Evolutionary conservation across 371 early-diverging fungal genomes (phyloP).

Genomic region (Lichtheimia ornata): DNA sequence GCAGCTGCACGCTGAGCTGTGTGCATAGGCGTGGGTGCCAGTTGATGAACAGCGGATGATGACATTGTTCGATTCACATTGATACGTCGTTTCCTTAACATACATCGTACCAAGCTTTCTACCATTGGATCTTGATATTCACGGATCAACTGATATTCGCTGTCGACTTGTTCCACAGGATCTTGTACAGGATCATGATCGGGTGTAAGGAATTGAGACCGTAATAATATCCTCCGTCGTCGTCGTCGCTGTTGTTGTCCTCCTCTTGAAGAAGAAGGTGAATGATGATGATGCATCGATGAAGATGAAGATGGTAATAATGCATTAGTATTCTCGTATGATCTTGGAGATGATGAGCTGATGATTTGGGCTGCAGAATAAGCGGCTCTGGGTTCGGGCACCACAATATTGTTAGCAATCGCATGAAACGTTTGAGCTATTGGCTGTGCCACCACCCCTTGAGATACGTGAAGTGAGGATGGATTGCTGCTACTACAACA

Average conservation of each 20-base stretch:
- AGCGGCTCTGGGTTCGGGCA: slow-evolving; percentile 23
- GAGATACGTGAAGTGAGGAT: slow-evolving; percentile 10
- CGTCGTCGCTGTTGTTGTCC: too few relatives aligned
- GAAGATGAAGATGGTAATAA: neutral
- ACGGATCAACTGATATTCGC: slow-evolving; percentile 8
- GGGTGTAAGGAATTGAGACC: slow-evolving; percentile 10
- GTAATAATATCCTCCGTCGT: neutral
- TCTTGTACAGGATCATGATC: neutral
- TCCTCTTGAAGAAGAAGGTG: neutral
- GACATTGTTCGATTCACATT: slow-evolving; percentile 8
- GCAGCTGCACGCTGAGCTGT: neutral
- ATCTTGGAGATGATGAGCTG: neutral
- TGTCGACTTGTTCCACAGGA: neutral
- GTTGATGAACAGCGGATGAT: neutral
- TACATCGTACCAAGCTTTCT: slow-evolving; percentile 11
- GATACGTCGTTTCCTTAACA: neutral
- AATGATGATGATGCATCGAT: neutral
- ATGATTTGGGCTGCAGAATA: slow-evolving; percentile 12
- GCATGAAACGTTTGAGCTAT: slow-evolving; percentile 16
- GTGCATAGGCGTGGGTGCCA: neutral
- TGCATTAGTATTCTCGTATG: neutral
- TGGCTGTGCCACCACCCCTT: slow-evolving; percentile 7
- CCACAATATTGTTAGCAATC: slow-evolving; percentile 28
- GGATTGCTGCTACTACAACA: slow-evolving; percentile 1
- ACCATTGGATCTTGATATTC: slow-evolving; percentile 14